Evolutionary conservation across 805 yeast species (phyloP), one percentile per base, ranked within the genome.

Genomic region (Saccharomycopsis guyanensis): DNA sequence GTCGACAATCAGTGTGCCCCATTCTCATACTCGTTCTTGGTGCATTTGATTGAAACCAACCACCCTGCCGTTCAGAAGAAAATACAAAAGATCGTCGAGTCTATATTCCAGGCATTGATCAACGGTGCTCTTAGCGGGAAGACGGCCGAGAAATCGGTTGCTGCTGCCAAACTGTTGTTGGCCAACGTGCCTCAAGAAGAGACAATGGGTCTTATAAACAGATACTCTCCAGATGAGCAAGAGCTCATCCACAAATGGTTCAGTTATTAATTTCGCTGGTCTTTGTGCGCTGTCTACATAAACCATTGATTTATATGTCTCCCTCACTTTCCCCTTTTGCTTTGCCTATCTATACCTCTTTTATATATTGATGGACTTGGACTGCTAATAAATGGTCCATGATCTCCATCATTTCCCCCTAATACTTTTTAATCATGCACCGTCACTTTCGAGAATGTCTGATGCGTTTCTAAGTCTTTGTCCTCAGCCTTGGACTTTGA

Each of bases 1-100:
- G 83, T 78, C 55, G 97, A 93, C 61, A 83, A 79, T 36, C 93
- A 85, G 55, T 95, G 95, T 3, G 97, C 97, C 3, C 79, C 87
- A 13, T 86, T 73, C 62, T 79, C 86, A 16, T 93, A 87, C 66
- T 71, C 73, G 55, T 89, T 86, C 60, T 68, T 89, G 53, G 67
- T 80, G 6, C 83, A 82, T 51, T 68, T 89, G 57, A 81, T 88
- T 36, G 81, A 80, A 42, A 72, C 71, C 44, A 73, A 76, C 43
- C 88, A 86, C 52, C 74, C 82, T 6, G 67, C 74, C 3, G 75
- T 86, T 31, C 59, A 65, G 16, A 60, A 60, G n/a, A 79, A 80
- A 50, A 62, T 78, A 4, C 80, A 82, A 13, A 71, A 73, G 51
- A 76, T 81, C 8, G 75, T 87, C 35, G 86, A 82, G 45, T 67